A percentile compares a stretch with the other conserved stretches of the same genome.
Evolutionary conservation across 1,284 basidiomycete species (phyloP).

Genomic region (Macrocystidia cucumis): DNA sequence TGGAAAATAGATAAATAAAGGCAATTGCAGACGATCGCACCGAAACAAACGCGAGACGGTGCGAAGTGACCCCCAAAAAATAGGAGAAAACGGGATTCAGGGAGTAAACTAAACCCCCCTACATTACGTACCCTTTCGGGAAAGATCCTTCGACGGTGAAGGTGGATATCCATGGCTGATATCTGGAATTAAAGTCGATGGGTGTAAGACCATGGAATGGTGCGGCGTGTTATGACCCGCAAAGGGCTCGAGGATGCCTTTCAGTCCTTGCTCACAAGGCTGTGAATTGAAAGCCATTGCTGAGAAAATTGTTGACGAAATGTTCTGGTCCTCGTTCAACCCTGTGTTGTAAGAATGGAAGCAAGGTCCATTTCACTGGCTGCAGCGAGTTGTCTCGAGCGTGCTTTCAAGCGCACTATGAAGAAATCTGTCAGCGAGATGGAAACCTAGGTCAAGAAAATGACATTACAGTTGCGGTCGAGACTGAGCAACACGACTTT

Average conservation of each 20-base stretch:
- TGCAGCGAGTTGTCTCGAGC: slow-evolving; percentile 70
- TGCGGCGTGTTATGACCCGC: background rate
- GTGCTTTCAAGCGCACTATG: slow-evolving; percentile 76
- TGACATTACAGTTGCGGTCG: slow-evolving; percentile 81
- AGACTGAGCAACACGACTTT: slow-evolving; percentile 88
- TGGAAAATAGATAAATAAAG: no score
- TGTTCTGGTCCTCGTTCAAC: background rate
- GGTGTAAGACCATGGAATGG: background rate
- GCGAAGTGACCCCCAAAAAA: no score
- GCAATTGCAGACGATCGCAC: no score
- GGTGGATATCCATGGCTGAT: no score
- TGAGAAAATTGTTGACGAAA: background rate
- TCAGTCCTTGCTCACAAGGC: no score
- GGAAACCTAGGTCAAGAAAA: slow-evolving; percentile 6
- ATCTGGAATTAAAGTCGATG: background rate
- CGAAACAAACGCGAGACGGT: no score
- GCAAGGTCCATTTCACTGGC: slow-evolving; percentile 73
- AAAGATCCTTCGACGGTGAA: no score
- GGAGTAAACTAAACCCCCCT: no score
- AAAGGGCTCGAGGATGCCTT: no score
- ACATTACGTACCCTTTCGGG: no score
- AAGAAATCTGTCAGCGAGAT: slow-evolving; percentile 11
- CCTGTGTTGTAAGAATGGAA: slow-evolving; percentile 39
- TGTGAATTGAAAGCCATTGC: no score
- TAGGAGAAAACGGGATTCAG: no score